Percentiles rank a stretch among this genome's conserved stretches.
Conservation (phyloP, 1,284 basidiomycete genomes). For the Schizophyllum commune region DNA sequence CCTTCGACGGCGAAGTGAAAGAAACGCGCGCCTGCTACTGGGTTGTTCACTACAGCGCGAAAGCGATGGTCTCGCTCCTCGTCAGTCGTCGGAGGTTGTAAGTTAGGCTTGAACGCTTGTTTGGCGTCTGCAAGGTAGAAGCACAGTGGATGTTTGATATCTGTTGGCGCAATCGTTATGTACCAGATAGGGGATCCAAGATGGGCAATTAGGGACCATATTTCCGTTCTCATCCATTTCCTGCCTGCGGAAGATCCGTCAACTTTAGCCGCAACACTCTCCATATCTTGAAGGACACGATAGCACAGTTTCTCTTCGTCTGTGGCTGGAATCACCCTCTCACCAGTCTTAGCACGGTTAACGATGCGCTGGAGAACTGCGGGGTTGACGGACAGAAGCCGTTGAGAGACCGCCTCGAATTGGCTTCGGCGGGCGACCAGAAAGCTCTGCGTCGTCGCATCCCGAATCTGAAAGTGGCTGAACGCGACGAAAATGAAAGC, state of each 20-base stretch:
- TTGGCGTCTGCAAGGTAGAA: slow-evolving; percentile 17
- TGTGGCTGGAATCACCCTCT: slow-evolving; percentile 17
- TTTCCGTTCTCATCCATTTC: slow-evolving; percentile 21
- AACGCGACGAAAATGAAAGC: slow-evolving; percentile 14
- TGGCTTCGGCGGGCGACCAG: slow-evolving; percentile 13
- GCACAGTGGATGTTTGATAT: slow-evolving; percentile 19
- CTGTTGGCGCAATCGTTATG: slow-evolving; percentile 26
- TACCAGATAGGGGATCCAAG: slow-evolving; percentile 25
- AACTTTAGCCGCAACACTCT: slow-evolving; percentile 22
- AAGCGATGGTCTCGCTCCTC: not conserved
- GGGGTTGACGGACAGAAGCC: slow-evolving; percentile 10
- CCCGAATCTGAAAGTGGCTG: slow-evolving; percentile 16
- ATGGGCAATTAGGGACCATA: slow-evolving; percentile 20
- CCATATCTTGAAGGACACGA: slow-evolving; percentile 23
- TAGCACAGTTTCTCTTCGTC: slow-evolving; percentile 27
- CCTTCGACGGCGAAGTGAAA: slow-evolving; percentile 30
- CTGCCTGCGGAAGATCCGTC: slow-evolving; percentile 17
- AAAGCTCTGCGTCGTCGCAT: slow-evolving; percentile 11
- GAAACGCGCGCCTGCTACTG: slow-evolving; percentile 25
- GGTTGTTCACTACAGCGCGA: slow-evolving; percentile 25
- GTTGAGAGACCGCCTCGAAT: slow-evolving; percentile 13
- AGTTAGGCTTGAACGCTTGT: not conserved
- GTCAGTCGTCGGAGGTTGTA: not conserved
- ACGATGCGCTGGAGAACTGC: slow-evolving; percentile 10
- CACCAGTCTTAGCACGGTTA: slow-evolving; percentile 10